Percentiles rank a stretch among this genome's conserved stretches.
Evolutionary conservation across 169 alveolate genomes (phyloP).

Genomic region (Besnoitia besnoiti): DNA sequence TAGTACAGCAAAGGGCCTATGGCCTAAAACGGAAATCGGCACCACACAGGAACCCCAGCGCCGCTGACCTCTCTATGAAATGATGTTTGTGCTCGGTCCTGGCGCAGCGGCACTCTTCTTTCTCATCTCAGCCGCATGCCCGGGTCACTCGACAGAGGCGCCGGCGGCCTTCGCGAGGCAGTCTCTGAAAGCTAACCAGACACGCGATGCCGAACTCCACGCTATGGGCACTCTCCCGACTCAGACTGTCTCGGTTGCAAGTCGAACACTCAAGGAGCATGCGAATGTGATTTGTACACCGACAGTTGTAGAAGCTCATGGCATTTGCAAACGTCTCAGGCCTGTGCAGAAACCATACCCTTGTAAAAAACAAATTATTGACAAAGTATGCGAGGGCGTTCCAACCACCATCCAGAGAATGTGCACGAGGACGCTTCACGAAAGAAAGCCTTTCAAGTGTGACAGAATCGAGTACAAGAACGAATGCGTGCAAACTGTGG

Average conservation of each 20-base stretch:
- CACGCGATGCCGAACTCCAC: background rate
- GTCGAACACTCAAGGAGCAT: background rate
- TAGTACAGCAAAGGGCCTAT: too few species aligned
- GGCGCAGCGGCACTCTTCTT: background rate
- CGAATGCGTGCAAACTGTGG: constrained; percentile 14
- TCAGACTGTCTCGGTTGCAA: background rate
- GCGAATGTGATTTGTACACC: background rate
- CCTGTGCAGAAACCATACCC: constrained; percentile 30
- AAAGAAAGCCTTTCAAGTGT: constrained; percentile 28
- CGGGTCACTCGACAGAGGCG: background rate
- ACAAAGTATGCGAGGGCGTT: constrained; percentile 14
- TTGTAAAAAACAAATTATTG: constrained; percentile 10
- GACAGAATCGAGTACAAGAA: constrained; percentile 22
- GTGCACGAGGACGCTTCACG: constrained; percentile 38
- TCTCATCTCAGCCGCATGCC: background rate
- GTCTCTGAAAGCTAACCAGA: background rate
- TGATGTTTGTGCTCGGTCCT: background rate
- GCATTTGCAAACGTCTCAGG: background rate
- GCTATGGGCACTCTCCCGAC: background rate
- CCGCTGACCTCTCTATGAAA: too few species aligned
- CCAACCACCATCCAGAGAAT: constrained; percentile 21
- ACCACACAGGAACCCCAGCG: too few species aligned
- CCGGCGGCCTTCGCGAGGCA: background rate
- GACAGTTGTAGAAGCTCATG: constrained; percentile 4
- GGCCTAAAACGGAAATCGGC: too few species aligned